A percentile compares a stretch with the other conserved stretches of the same genome.
phyloP scores from a whole-genome alignment of 371 early-diverging fungal genomes.

The Actinomortierella ambigua region DNA sequence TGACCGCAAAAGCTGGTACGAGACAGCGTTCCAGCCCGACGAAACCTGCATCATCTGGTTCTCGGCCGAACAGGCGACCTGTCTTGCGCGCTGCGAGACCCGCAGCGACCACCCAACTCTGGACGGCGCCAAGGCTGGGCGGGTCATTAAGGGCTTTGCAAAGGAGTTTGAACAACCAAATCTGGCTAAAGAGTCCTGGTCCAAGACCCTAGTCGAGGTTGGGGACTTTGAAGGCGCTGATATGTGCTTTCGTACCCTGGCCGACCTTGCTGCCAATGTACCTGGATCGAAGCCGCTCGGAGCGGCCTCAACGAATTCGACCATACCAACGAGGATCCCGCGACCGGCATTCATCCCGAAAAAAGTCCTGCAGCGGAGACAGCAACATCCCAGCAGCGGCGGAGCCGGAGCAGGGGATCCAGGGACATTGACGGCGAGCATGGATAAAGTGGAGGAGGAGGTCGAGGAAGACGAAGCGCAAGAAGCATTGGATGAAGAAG shows the following conservation, averaged over 20 bases:
- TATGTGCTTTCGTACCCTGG: constrained; percentile 15
- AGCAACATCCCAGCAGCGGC: too few species aligned
- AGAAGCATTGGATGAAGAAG: constrained; percentile 1
- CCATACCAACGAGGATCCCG: background rate
- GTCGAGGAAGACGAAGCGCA: constrained; percentile 24
- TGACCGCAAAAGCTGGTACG: constrained; percentile 46
- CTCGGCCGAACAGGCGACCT: constrained; percentile 32
- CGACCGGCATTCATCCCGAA: constrained; percentile 44
- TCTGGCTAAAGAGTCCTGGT: constrained; percentile 39
- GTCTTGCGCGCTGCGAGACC: constrained; percentile 42
- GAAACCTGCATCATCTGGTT: constrained; percentile 47
- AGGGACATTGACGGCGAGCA: background rate
- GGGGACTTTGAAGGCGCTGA: constrained; percentile 40
- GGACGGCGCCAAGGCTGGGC: constrained; percentile 24
- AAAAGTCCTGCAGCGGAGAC: constrained; percentile 29
- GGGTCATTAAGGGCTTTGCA: constrained; percentile 46
- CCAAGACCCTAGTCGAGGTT: constrained; percentile 35
- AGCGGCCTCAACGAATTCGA: background rate
- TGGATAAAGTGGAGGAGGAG: constrained; percentile 8
- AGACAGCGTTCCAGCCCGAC: constrained; percentile 41
- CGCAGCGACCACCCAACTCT: constrained; percentile 53
- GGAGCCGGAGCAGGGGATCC: background rate
- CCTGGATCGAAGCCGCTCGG: constrained; percentile 1
- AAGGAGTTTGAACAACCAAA: constrained; percentile 38
- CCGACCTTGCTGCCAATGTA: constrained; percentile 19